phyloP scores from a whole-genome alignment of 192 early-diverging fungal genomes.

The Backusella circina region DNA sequence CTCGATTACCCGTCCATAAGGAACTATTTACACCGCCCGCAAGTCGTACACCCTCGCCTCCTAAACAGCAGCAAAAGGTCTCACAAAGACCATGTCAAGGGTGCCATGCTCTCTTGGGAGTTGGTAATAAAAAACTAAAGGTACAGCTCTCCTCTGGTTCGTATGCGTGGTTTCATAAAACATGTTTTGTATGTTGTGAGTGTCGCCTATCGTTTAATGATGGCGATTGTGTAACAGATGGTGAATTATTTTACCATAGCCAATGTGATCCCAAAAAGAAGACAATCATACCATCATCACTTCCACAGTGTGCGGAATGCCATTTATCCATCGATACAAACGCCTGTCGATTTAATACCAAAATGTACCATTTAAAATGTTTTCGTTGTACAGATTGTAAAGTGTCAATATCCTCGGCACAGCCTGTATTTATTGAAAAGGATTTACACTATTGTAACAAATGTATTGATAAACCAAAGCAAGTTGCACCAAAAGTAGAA shows the following conservation, averaged over 20 bases:
- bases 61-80: neutral
- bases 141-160: neutral
- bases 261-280: neutral
- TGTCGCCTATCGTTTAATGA: neutral
- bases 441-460: neutral
- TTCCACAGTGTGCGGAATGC: neutral
- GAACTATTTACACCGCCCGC: neutral
- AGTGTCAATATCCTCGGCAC: neutral
- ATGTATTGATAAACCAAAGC: neutral
- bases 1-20: neutral
- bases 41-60: neutral
- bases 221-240: neutral
- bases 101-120: neutral
- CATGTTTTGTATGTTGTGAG: slow-evolving; percentile 7
- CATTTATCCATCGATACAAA: neutral
- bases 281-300: neutral
- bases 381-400: neutral
- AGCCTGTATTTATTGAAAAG: neutral
- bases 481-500: neutral
- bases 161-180: slow-evolving; percentile 28
- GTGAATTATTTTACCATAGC: neutral
- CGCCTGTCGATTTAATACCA: neutral
- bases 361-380: slow-evolving; percentile 6
- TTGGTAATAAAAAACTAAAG: neutral
- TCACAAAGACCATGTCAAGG: neutral